These are phyloP conservation scores for Daedaleopsis sinensis DNA, from an alignment of 768 basidiomycete species.

Conservation along the genomic window DNA sequence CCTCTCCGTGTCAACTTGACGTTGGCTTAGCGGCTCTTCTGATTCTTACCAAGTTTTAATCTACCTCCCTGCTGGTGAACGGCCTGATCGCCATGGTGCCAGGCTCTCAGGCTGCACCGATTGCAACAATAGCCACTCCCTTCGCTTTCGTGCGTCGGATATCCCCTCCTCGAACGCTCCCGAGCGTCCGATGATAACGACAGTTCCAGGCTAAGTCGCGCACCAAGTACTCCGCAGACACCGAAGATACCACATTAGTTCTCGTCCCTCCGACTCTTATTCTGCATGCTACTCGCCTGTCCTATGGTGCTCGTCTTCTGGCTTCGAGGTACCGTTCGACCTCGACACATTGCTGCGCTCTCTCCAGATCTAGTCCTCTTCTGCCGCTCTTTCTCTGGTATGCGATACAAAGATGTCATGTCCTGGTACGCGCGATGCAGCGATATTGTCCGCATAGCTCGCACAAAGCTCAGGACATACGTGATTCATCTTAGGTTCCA, in stretches of 20 bases:
- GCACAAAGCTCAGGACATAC: not conserved
- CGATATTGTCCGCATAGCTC: slow-evolving; percentile 15
- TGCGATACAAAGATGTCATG: slow-evolving; percentile 31
- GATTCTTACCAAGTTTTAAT: too few species aligned
- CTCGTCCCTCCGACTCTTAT: not conserved
- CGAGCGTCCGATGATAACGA: too few species aligned
- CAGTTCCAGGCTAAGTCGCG: not conserved
- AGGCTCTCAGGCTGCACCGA: too few species aligned
- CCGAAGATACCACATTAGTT: not conserved
- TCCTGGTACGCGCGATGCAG: slow-evolving; percentile 40
- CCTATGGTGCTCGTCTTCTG: not conserved
- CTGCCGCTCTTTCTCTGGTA: slow-evolving; percentile 23
- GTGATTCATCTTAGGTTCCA: slow-evolving; percentile 40
- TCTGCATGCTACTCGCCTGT: too few species aligned
- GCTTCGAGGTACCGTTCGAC: too few species aligned
- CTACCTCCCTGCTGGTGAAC: too few species aligned
- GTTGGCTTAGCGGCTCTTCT: too few species aligned
- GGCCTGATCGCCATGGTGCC: too few species aligned
- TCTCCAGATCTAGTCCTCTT: slow-evolving; percentile 32
- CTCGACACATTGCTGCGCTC: slow-evolving; percentile 3
- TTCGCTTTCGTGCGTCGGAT: too few species aligned
- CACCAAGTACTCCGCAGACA: slow-evolving; percentile 2
- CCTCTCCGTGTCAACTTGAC: too few species aligned
- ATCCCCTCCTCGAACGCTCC: too few species aligned
- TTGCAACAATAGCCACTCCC: too few species aligned